phyloP scores from a whole-genome alignment of 164 flowering plant species.

The Stephania yunnanensis region DNA sequence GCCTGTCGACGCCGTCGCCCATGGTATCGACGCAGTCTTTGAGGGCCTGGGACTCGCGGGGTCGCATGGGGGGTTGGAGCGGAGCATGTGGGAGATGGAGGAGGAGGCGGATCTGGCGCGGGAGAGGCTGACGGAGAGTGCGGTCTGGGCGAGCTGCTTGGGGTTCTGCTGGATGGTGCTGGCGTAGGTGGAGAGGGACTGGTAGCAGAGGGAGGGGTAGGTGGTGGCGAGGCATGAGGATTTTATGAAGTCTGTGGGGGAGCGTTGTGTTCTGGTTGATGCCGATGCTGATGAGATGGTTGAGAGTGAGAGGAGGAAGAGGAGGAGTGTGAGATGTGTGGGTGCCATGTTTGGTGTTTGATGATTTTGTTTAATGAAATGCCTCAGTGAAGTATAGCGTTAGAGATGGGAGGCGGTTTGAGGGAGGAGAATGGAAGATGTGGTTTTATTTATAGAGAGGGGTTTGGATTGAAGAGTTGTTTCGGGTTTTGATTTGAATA shows the following conservation, averaged over 20 bases:
- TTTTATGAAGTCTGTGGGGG: conserved; percentile 22
- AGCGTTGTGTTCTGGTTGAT: too few species aligned
- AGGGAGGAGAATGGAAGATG: background rate
- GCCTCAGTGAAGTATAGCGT: background rate
- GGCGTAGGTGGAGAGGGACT: conserved; percentile 20
- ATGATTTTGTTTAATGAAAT: background rate
- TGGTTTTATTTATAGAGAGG: background rate
- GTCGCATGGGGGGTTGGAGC: conserved; percentile 15
- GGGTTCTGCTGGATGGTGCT: conserved; percentile 19
- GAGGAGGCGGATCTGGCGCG: conserved; percentile 15
- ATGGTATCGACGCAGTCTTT: conserved; percentile 30
- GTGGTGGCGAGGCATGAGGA: conserved; percentile 25
- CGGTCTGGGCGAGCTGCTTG: conserved; percentile 25
- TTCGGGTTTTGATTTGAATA: too few species aligned
- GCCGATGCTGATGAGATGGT: background rate
- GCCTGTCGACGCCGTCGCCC: conserved; percentile 27
- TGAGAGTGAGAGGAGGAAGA: background rate
- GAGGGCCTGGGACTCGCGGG: conserved; percentile 18
- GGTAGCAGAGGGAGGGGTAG: conserved; percentile 25
- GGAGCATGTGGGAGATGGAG: conserved; percentile 17
- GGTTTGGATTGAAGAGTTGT: too few species aligned
- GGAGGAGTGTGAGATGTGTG: background rate
- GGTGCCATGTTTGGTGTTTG: background rate
- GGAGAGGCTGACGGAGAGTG: conserved; percentile 23
- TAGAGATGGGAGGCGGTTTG: background rate